These are phyloP conservation scores for Pseudogymnoascus pannorum DNA, from an alignment of 2,329 filamentous ascomycete genomes.

Conservation along the genomic window DNA sequence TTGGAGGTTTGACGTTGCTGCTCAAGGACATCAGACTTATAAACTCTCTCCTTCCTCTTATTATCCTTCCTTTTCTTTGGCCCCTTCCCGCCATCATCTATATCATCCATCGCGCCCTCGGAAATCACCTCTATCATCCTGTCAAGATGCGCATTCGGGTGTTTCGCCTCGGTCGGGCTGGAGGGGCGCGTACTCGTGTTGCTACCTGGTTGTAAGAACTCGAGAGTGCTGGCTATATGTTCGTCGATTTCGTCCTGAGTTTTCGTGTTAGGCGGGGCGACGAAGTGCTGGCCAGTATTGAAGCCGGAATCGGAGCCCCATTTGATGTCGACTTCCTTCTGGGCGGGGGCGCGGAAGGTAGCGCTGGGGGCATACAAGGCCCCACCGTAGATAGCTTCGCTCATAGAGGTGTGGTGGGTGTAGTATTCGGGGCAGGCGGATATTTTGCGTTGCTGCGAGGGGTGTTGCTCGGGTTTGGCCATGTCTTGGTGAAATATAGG, in stretches of 20 bases:
- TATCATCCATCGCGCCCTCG: conserved; percentile 27
- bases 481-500: not conserved
- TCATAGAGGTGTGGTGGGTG: conserved; percentile 9
- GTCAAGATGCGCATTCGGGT: conserved; percentile 17
- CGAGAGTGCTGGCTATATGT: conserved; percentile 47
- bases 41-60: conserved; percentile 40
- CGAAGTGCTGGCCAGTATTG: conserved; percentile 47
- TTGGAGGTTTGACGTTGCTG: conserved; percentile 30
- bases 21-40: conserved; percentile 34
- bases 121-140: conserved; percentile 16
- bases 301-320: conserved; percentile 67
- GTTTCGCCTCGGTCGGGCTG: conserved; percentile 38
- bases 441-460: not conserved
- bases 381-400: not conserved
- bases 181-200: conserved; percentile 55
- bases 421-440: not conserved
- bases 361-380: not conserved
- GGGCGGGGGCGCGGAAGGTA: not conserved
- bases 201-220: conserved; percentile 46
- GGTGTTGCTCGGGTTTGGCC: not conserved
- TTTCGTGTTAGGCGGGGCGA: conserved; percentile 48
- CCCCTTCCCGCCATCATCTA: conserved; percentile 35
- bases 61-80: conserved; percentile 50
- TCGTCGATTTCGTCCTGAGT: conserved; percentile 50
- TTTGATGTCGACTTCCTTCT: conserved; percentile 40